Conservation (phyloP, 208 protist genomes). For the Leptomonas seymouri region DNA sequence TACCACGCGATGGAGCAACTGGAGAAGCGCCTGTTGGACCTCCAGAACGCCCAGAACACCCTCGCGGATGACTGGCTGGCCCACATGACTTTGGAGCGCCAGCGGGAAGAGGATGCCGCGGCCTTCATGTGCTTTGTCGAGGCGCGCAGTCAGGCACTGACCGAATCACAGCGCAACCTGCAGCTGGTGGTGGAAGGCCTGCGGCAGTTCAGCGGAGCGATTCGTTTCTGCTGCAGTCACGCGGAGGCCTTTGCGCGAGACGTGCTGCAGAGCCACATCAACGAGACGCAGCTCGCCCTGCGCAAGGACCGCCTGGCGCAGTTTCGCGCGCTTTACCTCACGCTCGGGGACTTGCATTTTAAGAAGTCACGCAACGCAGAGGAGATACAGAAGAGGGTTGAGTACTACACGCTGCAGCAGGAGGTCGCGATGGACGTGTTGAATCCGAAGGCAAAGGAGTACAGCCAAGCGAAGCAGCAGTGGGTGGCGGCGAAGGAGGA, state of each 20-base stretch:
- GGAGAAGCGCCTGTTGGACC: conserved; percentile 54
- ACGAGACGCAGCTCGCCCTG: conserved; percentile 41
- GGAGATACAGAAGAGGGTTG: conserved; percentile 81
- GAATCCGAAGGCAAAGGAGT: conserved; percentile 90
- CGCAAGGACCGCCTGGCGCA: conserved; percentile 74
- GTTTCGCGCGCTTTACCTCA: conserved; percentile 85
- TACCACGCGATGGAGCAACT: conserved; percentile 75
- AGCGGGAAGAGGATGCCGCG: conserved; percentile 51
- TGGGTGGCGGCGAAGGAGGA: conserved; percentile 65
- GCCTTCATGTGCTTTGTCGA: conserved; percentile 64
- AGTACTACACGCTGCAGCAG: conserved; percentile 83
- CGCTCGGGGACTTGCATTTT: conserved; percentile 84
- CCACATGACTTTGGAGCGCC: conserved; percentile 47
- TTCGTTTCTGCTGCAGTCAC: conserved; percentile 40
- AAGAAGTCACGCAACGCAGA: conserved; percentile 85
- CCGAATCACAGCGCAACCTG: conserved; percentile 47
- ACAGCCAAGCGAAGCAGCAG: conserved; percentile 78
- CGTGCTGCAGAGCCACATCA: conserved; percentile 35
- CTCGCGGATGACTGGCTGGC: conserved; percentile 65
- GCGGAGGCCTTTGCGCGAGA: conserved; percentile 44
- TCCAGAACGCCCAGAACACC: conserved; percentile 50
- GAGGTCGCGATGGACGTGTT: conserved; percentile 87
- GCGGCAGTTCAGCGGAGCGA: conserved; percentile 33
- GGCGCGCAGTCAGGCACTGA: conserved; percentile 37
- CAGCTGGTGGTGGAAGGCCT: conserved; percentile 34